Conservation (phyloP, 78 protist species). For the Planoprotostelium fungivorum region DNA sequence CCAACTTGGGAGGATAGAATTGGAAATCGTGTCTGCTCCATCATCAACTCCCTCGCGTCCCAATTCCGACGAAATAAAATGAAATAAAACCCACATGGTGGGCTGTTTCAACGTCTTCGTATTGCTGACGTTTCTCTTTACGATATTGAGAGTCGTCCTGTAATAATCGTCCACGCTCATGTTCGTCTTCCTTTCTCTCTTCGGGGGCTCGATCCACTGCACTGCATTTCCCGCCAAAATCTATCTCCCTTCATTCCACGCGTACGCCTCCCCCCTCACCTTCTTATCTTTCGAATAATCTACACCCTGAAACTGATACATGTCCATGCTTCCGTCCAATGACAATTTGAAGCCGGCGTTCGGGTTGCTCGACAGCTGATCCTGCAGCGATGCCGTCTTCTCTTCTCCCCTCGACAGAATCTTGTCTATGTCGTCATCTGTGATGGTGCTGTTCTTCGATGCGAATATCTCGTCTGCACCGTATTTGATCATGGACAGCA, state of each 20-base stretch:
- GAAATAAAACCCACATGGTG: not conserved
- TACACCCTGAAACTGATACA: constrained; percentile 89
- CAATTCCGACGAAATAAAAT: not conserved
- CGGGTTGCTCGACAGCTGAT: constrained; percentile 13
- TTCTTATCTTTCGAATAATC: constrained; percentile 35
- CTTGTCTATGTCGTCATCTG: constrained; percentile 71
- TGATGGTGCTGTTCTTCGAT: constrained; percentile 27
- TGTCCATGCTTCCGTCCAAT: constrained; percentile 22
- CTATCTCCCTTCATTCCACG: not conserved
- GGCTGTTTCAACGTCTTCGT: constrained; percentile 39
- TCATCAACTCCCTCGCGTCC: no score
- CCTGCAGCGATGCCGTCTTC: constrained; percentile 30
- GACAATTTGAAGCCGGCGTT: constrained; percentile 31
- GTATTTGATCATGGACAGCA: constrained; percentile 77
- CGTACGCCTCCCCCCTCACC: not conserved
- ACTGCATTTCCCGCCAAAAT: not conserved
- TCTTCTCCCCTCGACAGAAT: constrained; percentile 70
- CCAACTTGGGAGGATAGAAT: constrained; percentile 59
- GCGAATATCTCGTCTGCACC: constrained; percentile 92
- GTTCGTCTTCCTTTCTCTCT: constrained; percentile 47
- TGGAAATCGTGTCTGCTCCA: constrained; percentile 38
- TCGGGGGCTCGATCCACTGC: constrained; percentile 45
- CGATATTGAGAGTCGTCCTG: not conserved
- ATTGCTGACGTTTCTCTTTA: constrained; percentile 4
- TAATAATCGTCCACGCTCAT: constrained; percentile 27